Base-by-base conservation (phyloP, 805 yeast genomes). In the Starmerella powellii region DNA sequence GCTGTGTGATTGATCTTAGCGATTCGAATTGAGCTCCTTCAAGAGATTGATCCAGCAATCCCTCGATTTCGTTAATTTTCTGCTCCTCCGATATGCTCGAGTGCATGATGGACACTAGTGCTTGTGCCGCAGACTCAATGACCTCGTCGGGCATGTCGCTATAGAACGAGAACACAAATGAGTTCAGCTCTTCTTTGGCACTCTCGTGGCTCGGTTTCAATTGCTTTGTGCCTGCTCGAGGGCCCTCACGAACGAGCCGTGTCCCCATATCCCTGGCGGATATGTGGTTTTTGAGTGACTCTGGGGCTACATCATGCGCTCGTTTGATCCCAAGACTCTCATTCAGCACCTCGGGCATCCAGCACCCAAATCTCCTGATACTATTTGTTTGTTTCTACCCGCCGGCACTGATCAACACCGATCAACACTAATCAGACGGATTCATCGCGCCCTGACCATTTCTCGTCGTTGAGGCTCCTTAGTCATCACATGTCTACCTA, bases 91-190 rank as follows among this genome's bases (percentile, higher is more conserved):
- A 59, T 1, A 60, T 43, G 1, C 59, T 63, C 1, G 67, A 75
- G 38, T 67, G 65, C 45, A 80, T 52, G 1, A 70, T 60, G 48
- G 72, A 79, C 31, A 83, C 52, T 0, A 78, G 55, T 3, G 78
- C 29, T 3, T 49, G 52, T 2, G 84, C 74, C 4, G 86, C 82
- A 3, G 91, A 78, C 17, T 76, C 57, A 2, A 85, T 68, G 2
- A 76, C 72, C 33, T 76, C 82, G 8, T 26, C 31, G 11, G 52
- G 50, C 32, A 21, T 46, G 48, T 51, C 51, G 47, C 53, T 33
- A 45, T 42, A 45, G 8, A 58, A 32, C 5, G 8, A 12, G 29
- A 30, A 38, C 3, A 38, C n/a, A 4, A 31, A 4, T 3, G 26
- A 4, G 8, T 12, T n/a, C 18, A 28, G 32, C 6, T 18, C 32